Percentiles rank a stretch among this genome's conserved stretches.
Evolutionary conservation across 176 grass and related monocot genomes (phyloP).

Genomic region (Aegilops umbellulata): DNA sequence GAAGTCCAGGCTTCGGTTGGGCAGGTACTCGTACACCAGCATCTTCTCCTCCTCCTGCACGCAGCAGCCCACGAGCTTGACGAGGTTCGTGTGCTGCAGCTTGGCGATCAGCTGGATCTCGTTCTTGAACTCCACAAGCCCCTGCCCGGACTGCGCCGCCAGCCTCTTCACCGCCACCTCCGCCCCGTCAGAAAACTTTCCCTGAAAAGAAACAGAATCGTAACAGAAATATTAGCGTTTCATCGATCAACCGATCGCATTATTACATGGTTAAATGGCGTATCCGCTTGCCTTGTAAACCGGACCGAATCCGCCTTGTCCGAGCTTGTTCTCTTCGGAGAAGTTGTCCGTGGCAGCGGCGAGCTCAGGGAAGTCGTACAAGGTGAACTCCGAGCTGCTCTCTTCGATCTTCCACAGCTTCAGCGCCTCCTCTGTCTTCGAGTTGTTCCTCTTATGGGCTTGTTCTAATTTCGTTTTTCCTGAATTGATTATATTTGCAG

Average conservation of each 20-base stretch:
- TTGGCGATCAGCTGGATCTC: constrained; percentile 64
- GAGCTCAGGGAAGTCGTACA: constrained; percentile 39
- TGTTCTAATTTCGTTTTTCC: background rate
- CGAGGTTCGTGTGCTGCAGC: constrained; percentile 71
- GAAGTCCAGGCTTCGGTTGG: constrained; percentile 57
- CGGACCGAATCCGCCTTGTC: constrained; percentile 49
- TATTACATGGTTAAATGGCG: too few relatives aligned
- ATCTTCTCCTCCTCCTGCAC: constrained; percentile 66
- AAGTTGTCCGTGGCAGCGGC: constrained; percentile 33
- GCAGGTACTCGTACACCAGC: constrained; percentile 65
- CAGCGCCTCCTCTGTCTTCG: constrained; percentile 44
- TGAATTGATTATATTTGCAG: background rate
- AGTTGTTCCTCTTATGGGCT: constrained; percentile 23
- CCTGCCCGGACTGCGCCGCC: constrained; percentile 35
- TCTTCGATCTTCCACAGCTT: constrained; percentile 52
- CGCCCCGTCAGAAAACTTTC: constrained; percentile 5
- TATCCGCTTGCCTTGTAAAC: constrained; percentile 46
- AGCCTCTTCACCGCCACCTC: constrained; percentile 65
- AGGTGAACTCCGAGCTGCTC: constrained; percentile 48
- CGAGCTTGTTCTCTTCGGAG: constrained; percentile 47
- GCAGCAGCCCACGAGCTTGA: constrained; percentile 50
- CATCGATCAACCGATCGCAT: background rate
- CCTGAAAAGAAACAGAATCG: background rate
- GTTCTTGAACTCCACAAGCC: constrained; percentile 59
- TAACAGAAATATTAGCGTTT: background rate